These are phyloP conservation scores for Backusella tuberculispora DNA, from an alignment of 192 early-diverging fungal genomes.

Conservation along the genomic window DNA sequence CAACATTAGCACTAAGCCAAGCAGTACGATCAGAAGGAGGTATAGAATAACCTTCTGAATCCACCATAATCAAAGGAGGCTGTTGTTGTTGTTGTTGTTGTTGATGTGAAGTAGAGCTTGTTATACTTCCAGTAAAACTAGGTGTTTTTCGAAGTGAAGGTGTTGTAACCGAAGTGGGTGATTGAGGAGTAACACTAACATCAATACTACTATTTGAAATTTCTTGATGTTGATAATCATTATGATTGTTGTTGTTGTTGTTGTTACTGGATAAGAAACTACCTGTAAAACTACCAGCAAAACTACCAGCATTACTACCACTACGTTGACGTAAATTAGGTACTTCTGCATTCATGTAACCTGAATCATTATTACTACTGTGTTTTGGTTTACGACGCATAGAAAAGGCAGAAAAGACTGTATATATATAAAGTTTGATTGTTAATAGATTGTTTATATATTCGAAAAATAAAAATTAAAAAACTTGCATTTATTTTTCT, in stretches of 20 bases:
- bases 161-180: conserved; percentile 8
- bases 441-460: no score
- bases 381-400: conserved; percentile 32
- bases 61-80: conserved; percentile 45
- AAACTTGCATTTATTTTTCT: conserved; percentile 22
- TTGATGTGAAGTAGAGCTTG: not conserved
- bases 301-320: conserved; percentile 19
- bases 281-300: conserved; percentile 8
- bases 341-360: conserved; percentile 7
- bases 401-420: conserved; percentile 29
- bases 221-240: not conserved
- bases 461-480: not conserved
- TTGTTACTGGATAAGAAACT: conserved; percentile 11
- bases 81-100: not conserved
- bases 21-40: conserved; percentile 51
- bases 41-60: conserved; percentile 57
- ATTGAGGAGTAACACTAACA: not conserved
- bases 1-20: conserved; percentile 20
- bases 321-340: conserved; percentile 9
- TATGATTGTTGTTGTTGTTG: not conserved
- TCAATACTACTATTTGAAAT: not conserved
- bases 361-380: not conserved
- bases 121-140: conserved; percentile 28
- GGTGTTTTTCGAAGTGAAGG: conserved; percentile 18
- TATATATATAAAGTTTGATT: not conserved